These are phyloP conservation scores for Corchorus capsularis DNA, from an alignment of 345 rosid genomes.

Conservation along the genomic window DNA sequence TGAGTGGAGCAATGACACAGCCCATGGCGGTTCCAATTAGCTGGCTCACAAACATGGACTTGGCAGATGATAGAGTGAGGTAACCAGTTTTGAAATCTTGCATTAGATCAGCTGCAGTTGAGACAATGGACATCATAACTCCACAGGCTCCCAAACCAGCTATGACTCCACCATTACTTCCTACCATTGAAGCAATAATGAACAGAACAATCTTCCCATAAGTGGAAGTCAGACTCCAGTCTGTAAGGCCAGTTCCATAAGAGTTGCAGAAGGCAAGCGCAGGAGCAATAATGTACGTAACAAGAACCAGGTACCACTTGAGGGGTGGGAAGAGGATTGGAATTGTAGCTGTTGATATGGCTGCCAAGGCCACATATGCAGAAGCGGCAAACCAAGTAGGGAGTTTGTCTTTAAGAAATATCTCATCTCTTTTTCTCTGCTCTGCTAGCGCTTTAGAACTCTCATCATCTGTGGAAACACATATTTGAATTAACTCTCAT, in stretches of 20 bases:
- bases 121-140: slow-evolving; percentile 89
- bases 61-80: slow-evolving; percentile 86
- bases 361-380: slow-evolving; percentile 89
- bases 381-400: slow-evolving; percentile 78
- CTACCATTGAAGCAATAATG: slow-evolving; percentile 80
- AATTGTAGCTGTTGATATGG: slow-evolving; percentile 74
- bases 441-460: slow-evolving; percentile 48
- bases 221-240: slow-evolving; percentile 77
- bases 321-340: slow-evolving; percentile 80
- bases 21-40: slow-evolving; percentile 86
- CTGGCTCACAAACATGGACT: slow-evolving; percentile 91
- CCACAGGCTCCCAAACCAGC: slow-evolving; percentile 92
- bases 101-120: slow-evolving; percentile 96
- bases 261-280: slow-evolving; percentile 94
- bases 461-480: slow-evolving; percentile 48
- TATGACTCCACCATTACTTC: slow-evolving; percentile 77
- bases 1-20: slow-evolving; percentile 84
- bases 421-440: slow-evolving; percentile 61
- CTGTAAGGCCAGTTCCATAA: slow-evolving; percentile 85
- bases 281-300: slow-evolving; percentile 83
- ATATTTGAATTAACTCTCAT: slow-evolving; percentile 10
- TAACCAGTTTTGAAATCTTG: slow-evolving; percentile 94
- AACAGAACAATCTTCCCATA: slow-evolving; percentile 95
- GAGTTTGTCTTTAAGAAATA: slow-evolving; percentile 78
- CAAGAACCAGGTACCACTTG: slow-evolving; percentile 82